Evolutionary conservation across 2,329 filamentous ascomycete species (phyloP).

Genomic region (Diaporthe ilicicola): DNA sequence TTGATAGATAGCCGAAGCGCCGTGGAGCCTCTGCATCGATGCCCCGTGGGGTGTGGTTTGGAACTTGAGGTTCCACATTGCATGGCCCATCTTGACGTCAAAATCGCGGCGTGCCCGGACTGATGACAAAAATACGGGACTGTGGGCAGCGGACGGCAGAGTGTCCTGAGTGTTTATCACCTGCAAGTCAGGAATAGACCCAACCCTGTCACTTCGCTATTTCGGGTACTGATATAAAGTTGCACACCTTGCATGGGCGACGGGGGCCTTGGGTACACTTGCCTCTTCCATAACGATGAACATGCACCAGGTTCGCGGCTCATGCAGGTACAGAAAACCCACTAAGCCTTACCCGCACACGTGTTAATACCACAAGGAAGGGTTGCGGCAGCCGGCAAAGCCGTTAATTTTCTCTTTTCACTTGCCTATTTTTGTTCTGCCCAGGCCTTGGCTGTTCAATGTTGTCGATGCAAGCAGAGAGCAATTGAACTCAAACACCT

Average conservation of each 20-base stretch:
- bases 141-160: not conserved
- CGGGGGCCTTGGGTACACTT: not conserved
- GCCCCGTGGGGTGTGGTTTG: slow-evolving; percentile 20
- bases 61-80: slow-evolving; percentile 9
- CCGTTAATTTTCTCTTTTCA: not conserved
- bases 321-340: not conserved
- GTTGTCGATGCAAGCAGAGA: too few species aligned
- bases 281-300: not conserved
- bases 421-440: not conserved
- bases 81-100: not conserved
- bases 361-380: not conserved
- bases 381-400: too few species aligned
- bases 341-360: not conserved
- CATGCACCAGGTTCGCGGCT: not conserved
- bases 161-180: too few species aligned
- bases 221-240: too few species aligned
- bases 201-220: not conserved
- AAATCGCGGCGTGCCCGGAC: slow-evolving; percentile 5
- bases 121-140: not conserved
- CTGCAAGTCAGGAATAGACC: not conserved
- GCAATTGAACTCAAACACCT: too few species aligned
- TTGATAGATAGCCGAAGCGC: not conserved
- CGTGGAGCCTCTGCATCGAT: slow-evolving; percentile 1
- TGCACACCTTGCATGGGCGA: not conserved
- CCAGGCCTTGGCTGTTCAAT: too few species aligned